Evolutionary conservation across 2,329 filamentous ascomycete species (phyloP).

Genomic region (Cytospora schulzeri): DNA sequence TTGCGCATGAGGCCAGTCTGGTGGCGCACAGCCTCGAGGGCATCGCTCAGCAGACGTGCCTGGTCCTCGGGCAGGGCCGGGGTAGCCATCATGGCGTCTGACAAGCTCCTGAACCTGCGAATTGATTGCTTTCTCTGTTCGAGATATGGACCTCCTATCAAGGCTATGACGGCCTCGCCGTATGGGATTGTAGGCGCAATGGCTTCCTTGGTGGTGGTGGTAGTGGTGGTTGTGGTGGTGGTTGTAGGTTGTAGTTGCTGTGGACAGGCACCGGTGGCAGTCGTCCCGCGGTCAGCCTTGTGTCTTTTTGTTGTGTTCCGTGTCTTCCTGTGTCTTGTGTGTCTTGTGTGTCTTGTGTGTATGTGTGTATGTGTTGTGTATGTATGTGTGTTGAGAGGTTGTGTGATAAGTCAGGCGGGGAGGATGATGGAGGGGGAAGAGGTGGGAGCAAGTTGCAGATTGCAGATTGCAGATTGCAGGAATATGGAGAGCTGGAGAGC

Average conservation of each 20-base stretch:
- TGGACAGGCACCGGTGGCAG: constrained; percentile 10
- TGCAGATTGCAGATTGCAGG: no score
- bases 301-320: no score
- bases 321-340: no score
- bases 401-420: no score
- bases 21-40: constrained; percentile 91
- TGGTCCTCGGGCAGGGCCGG: constrained; percentile 74
- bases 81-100: constrained; percentile 44
- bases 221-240: background rate
- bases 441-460: no score
- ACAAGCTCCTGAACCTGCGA: constrained; percentile 13
- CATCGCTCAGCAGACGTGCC: constrained; percentile 95
- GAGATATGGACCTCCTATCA: constrained; percentile 22
- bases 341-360: no score
- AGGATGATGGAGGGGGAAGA: no score
- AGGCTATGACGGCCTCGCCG: constrained; percentile 23
- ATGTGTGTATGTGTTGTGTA: no score
- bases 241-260: background rate
- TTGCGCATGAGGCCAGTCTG: constrained; percentile 97
- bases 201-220: constrained; percentile 5
- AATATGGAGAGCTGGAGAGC: no score
- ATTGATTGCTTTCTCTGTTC: constrained; percentile 18
- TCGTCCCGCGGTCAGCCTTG: background rate
- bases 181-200: constrained; percentile 20
- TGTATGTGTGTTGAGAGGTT: no score